Base-by-base conservation (phyloP, 306 rosid genomes). In the Ammopiptanthus mongolicus region DNA sequence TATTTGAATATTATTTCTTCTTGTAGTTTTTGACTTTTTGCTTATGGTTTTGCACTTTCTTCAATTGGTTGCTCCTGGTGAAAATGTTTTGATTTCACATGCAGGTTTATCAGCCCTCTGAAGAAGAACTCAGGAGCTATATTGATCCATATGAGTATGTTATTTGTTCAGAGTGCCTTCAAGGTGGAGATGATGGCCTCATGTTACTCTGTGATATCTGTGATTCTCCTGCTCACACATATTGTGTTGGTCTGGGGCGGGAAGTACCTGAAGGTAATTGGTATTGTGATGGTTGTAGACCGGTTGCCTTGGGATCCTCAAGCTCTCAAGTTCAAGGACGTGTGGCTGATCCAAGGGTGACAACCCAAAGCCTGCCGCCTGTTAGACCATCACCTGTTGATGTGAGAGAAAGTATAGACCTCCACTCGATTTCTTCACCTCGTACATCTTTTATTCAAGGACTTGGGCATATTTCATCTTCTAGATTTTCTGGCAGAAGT, bases 31-130 rank as follows among this genome's bases (percentile, higher is more conserved):
- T 58, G 31, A 33, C 6, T 25, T 60, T 71, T 62, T 76, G 74
- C 68, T 47, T 52, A 3, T 13, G 67, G 42, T 52, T 62, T 67
- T 80, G 51, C 23, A 65, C 63, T 56, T 51, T 63, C 71, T 60
- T 79, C 50, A 51, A 19, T 62, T 74, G 50, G 41, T 47, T 65
- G 76, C 12, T 29, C 71, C 37, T 62, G 63, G 48, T 71, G 50
- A 13, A 46, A 59, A 47, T 36, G 59, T 33, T 28, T 82, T 80
- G 39, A 50, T 81, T 74, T 48, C 64, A 28, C 39, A 39, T 86
- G 62, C 87, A 96, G 99, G 99, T 96, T 60, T 96, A 96, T 85
- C 98, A 88, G 71, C 99, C 99, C n/a, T 82, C 98, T 4, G 99
- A 96, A 78, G 99, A 96, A 84, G 99, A 96, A 80, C 95, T 96